Evolutionary conservation across 2,329 filamentous ascomycete species (phyloP).

Genomic region (Aspergillus flavus): DNA sequence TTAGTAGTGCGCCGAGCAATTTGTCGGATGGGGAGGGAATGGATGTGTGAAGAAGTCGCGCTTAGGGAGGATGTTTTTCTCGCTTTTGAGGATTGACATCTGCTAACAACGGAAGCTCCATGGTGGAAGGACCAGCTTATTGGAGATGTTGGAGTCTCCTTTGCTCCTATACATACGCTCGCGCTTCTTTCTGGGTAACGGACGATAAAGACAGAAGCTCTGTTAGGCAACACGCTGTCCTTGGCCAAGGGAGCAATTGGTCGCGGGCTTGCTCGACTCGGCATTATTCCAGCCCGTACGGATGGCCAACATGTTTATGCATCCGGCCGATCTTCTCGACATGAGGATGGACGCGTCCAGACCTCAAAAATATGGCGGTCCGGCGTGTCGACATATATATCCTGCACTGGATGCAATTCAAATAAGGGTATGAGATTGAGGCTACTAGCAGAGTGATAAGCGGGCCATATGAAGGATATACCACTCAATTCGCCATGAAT

Average conservation of each 20-base stretch:
- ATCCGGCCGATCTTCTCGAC: not conserved
- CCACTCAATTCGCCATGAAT: not conserved
- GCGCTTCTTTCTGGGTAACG: not conserved
- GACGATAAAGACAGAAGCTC: not conserved
- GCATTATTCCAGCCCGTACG: not conserved
- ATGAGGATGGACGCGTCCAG: not conserved
- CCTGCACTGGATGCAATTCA: not conserved
- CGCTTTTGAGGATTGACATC: not conserved
- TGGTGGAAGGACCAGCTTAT: not conserved
- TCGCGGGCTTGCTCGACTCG: not conserved
- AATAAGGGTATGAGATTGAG: not conserved
- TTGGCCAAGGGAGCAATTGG: not conserved
- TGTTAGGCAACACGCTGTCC: not conserved
- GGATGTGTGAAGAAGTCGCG: constrained; percentile 32
- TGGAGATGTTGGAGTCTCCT: not conserved
- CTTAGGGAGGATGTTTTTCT: not conserved
- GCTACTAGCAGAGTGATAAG: not conserved
- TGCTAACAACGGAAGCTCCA: not conserved
- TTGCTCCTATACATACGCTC: not conserved
- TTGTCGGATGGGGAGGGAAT: constrained; percentile 41
- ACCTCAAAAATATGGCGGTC: not conserved
- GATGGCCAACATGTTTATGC: not conserved
- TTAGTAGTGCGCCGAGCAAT: constrained; percentile 45
- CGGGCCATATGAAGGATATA: not conserved
- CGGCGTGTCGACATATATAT: not conserved